These are phyloP conservation scores for Panellus pusillus DNA, from an alignment of 768 basidiomycete species.

Conservation along the genomic window DNA sequence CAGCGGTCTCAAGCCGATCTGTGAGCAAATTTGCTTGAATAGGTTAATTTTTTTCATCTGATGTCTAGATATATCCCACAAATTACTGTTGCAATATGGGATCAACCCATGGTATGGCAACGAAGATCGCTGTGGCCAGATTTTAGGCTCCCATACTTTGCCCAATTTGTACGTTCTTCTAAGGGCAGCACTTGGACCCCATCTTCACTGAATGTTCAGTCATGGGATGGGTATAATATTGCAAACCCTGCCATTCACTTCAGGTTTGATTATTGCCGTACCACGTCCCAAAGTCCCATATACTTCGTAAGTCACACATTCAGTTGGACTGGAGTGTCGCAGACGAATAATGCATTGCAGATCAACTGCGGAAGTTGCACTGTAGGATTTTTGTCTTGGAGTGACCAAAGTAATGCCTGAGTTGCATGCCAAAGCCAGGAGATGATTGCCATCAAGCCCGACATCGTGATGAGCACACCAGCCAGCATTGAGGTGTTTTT, in stretches of 20 bases:
- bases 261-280: neutral
- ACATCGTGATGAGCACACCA: slow-evolving; percentile 1
- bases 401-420: no score
- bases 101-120: neutral
- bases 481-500: neutral
- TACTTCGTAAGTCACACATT: neutral
- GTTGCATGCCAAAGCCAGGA: neutral
- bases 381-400: neutral
- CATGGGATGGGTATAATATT: neutral
- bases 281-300: neutral
- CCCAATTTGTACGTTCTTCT: slow-evolving; percentile 2
- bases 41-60: neutral
- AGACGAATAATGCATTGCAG: neutral
- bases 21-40: neutral
- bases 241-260: neutral
- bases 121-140: slow-evolving; percentile 5
- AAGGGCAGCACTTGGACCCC: neutral
- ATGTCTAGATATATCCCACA: slow-evolving; percentile 1
- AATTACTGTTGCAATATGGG: slow-evolving; percentile 2
- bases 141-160: neutral
- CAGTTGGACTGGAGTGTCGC: neutral
- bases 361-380: neutral
- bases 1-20: slow-evolving; percentile 6
- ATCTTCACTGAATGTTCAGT: neutral
- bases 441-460: slow-evolving; percentile 2